Base-by-base conservation (phyloP, 2,329 filamentous ascomycete genomes). In the Colletotrichum orbiculare region DNA sequence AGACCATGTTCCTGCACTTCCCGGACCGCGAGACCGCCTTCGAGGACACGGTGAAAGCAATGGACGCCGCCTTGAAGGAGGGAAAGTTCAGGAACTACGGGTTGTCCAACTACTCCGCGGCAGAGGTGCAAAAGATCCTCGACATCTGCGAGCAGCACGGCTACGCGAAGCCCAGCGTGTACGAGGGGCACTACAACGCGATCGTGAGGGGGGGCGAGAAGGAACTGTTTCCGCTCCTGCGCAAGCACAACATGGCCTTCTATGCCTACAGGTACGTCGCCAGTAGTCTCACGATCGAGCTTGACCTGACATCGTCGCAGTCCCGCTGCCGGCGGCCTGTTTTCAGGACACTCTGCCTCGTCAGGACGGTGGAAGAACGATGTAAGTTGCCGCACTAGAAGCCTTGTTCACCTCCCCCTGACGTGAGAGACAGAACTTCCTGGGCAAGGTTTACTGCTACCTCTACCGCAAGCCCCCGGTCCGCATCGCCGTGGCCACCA, bases 171-270 rank as follows among this genome's bases (percentile, higher is more conserved):
- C 83, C 83, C 0, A 74, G 71, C 5, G 79, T 82, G 3, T 85
- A 82, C 64, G 78, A 85, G 67, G 81, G 83, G 2, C 74, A 79
- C 8, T 85, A 85, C 71, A 83, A 84, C 58, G 73, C 78, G 7
- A 71, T 85, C 11, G 74, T 75, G 3, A 75, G 83, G 48, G 71
- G 75, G 2, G 74, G 71, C 7, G 83, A 85, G 61, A 73, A 73
- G 38, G 74, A 77, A 10, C 70, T 84, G 1, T 77, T 84, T 15
- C 79, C 81, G 0, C 54, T 79, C 0, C 69, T 84, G 12, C 75
- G 81, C 2, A 74, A 78, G 57, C 69, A 80, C 41, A 73, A 71
- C 11, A 82, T 84, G 1, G 69, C 76, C 0, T 84, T 83, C 58
- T 80, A 78, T 60, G 80, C 77, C 0, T 85, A 77, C 60, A 79